phyloP scores from a whole-genome alignment of 495 filamentous ascomycete genomes.

The Clohesyomyces aquaticus region DNA sequence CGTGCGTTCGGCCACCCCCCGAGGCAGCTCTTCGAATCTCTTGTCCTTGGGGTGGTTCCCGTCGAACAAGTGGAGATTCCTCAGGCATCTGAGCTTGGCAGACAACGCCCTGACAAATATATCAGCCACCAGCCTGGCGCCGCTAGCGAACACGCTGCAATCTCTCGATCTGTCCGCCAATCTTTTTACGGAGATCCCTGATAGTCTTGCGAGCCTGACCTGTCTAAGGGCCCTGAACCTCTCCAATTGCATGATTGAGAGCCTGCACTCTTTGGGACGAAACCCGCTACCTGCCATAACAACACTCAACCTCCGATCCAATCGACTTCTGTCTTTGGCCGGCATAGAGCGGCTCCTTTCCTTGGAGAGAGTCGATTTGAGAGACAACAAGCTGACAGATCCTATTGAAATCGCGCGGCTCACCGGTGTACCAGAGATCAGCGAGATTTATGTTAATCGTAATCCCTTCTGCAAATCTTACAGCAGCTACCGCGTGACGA shows the following conservation, averaged over 20 bases:
- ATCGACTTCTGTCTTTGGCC: conserved; percentile 84
- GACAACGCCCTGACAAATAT: conserved; percentile 88
- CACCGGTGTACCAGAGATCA: conserved; percentile 86
- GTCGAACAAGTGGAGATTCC: conserved; percentile 87
- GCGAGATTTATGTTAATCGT: conserved; percentile 84
- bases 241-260: conserved; percentile 96
- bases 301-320: conserved; percentile 86
- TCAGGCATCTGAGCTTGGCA: conserved; percentile 86
- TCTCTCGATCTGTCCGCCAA: conserved; percentile 93
- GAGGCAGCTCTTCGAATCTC: conserved; percentile 74
- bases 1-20: conserved; percentile 68
- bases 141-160: conserved; percentile 81
- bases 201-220: conserved; percentile 79
- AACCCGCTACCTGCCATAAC: conserved; percentile 92
- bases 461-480: conserved; percentile 93
- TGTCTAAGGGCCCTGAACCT: conserved; percentile 87
- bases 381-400: conserved; percentile 89
- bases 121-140: conserved; percentile 70
- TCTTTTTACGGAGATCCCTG: conserved; percentile 86
- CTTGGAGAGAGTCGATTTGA: conserved; percentile 84
- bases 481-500: conserved; percentile 77
- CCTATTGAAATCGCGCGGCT: conserved; percentile 88
- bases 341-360: conserved; percentile 88
- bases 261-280: conserved; percentile 81
- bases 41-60: conserved; percentile 67